phyloP scores from a whole-genome alignment of 345 rosid species.

The Ailanthus altissimus region DNA sequence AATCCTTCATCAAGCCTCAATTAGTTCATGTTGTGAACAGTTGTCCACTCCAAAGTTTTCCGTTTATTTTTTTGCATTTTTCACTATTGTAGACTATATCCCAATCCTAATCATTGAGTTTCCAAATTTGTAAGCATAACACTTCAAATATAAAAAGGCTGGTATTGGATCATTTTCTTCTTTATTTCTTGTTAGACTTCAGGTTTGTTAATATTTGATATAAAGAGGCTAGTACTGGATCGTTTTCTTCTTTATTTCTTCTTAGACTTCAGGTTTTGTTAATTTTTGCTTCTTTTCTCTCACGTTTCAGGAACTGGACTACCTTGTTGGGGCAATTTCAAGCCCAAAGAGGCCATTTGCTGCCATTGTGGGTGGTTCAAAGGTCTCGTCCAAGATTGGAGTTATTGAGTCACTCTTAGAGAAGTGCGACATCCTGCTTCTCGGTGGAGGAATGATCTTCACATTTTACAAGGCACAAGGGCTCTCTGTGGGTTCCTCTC shows the following conservation, averaged over 20 bases:
- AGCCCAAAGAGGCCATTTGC: constrained; percentile 95
- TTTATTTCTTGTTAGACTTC: constrained; percentile 9
- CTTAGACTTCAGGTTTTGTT: not conserved
- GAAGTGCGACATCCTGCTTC: constrained; percentile 65
- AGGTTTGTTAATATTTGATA: not conserved
- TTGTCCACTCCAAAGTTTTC: not conserved
- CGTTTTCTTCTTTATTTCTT: not conserved
- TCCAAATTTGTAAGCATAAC: not conserved
- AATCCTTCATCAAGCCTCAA: not conserved
- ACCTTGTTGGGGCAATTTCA: constrained; percentile 91
- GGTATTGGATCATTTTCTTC: not conserved
- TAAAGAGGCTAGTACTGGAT: not conserved
- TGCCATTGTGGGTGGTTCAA: constrained; percentile 94
- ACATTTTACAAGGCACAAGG: constrained; percentile 93
- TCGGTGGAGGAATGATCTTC: constrained; percentile 96
- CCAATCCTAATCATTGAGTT: not conserved
- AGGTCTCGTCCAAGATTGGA: constrained; percentile 94
- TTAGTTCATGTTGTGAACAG: not conserved
- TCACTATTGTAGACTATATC: not conserved
- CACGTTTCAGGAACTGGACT: constrained; percentile 74
- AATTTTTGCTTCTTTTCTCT: not conserved
- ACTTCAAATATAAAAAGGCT: not conserved
- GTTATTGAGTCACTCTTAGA: constrained; percentile 85
- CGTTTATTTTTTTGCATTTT: not conserved
- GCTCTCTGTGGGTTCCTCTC: constrained; percentile 72